Percentiles rank a stretch among this genome's conserved stretches.
phyloP scores from a whole-genome alignment of 441 rosid genomes.

The Gossypium gossypioides region DNA sequence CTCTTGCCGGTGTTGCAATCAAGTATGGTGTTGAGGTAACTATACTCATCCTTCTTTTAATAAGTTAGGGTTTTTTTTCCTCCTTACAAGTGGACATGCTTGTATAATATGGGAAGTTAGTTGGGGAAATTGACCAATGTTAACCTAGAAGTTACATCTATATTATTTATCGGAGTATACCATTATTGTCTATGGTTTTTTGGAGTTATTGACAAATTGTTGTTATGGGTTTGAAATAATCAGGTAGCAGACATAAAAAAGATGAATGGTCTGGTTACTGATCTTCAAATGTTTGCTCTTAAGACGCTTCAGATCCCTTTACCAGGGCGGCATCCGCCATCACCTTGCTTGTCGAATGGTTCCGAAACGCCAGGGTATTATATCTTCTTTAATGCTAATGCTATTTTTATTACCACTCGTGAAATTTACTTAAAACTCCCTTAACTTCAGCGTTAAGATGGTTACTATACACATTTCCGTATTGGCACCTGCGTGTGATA shows the following conservation, averaged over 20 bases:
- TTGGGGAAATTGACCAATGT: neutral
- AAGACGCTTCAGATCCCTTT: constrained; percentile 53
- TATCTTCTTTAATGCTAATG: neutral
- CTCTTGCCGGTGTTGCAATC: constrained; percentile 39
- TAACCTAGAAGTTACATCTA: neutral
- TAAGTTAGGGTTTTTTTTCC: neutral
- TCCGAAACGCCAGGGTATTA: constrained; percentile 35
- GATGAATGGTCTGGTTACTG: constrained; percentile 60
- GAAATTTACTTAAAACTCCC: neutral
- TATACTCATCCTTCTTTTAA: neutral
- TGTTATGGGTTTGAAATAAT: neutral
- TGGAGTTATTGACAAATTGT: neutral
- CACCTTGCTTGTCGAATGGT: constrained; percentile 42
- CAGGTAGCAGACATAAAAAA: constrained; percentile 62
- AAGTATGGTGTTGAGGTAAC: constrained; percentile 36
- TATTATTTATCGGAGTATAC: neutral
- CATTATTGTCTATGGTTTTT: neutral
- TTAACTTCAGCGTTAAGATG: neutral
- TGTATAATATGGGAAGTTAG: neutral
- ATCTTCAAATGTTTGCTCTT: constrained; percentile 72
- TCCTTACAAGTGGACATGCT: neutral
- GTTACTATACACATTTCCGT: neutral
- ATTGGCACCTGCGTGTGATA: neutral
- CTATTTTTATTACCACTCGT: neutral
- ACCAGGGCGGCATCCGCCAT: constrained; percentile 75